Conservation (phyloP, 352 stramenopile species). For the Globisporangium emineosum region DNA sequence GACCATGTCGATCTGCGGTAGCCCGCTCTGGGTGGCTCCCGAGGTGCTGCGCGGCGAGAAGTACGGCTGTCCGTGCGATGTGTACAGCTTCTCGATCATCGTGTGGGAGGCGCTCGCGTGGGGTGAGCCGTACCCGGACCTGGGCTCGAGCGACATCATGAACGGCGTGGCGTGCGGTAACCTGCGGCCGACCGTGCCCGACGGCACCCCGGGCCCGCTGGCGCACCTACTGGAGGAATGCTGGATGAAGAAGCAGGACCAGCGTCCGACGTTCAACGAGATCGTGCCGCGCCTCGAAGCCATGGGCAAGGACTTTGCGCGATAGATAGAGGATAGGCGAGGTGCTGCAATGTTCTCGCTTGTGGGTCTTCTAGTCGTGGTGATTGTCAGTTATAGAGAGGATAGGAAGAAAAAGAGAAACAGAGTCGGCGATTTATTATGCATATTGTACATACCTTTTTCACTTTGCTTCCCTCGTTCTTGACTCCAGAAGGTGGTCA, state of each 20-base stretch:
- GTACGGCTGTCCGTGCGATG: slow-evolving; percentile 76
- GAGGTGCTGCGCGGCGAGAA: slow-evolving; percentile 81
- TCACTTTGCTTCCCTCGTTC: neutral
- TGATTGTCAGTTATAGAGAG: neutral
- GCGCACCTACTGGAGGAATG: slow-evolving; percentile 70
- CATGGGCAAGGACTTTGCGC: slow-evolving; percentile 73
- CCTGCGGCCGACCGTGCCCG: slow-evolving; percentile 63
- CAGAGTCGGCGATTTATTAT: neutral
- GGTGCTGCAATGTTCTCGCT: neutral
- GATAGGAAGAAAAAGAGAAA: neutral
- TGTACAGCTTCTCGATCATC: slow-evolving; percentile 90
- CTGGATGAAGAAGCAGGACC: slow-evolving; percentile 84
- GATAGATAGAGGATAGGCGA: too few species aligned
- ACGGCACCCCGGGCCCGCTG: slow-evolving; percentile 52
- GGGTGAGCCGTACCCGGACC: slow-evolving; percentile 74
- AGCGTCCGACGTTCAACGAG: slow-evolving; percentile 79
- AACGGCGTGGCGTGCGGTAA: slow-evolving; percentile 77
- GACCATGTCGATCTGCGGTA: slow-evolving; percentile 85
- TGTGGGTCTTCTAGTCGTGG: neutral
- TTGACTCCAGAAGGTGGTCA: neutral
- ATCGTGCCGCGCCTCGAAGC: slow-evolving; percentile 76
- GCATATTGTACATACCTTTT: slow-evolving; percentile 1
- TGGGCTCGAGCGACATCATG: slow-evolving; percentile 85
- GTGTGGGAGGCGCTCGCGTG: slow-evolving; percentile 83
- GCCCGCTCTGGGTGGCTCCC: slow-evolving; percentile 74